Base-by-base conservation (phyloP, 148 eudicot genomes). In the Rhododendron ovatum region DNA sequence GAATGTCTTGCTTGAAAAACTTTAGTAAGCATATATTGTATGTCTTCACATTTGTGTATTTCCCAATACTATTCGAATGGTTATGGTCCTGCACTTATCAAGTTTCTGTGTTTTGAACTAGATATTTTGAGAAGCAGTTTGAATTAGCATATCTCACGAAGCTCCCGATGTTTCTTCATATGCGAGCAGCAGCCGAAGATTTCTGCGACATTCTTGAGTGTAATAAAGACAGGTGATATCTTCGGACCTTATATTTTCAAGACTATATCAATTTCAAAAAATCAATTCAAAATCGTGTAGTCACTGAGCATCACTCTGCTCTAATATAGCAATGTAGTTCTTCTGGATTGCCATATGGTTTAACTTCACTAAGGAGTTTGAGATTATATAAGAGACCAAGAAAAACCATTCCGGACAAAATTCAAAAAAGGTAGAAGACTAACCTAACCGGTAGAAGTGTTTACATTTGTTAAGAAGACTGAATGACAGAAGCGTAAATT, bases 111-210 rank as follows among this genome's bases (percentile, higher is more conserved):
- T 67, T 43, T 39, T 77, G 43, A 80, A 59, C 35, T 82, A 96
- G 99, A 91, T 96, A 96, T 87, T 96, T 96, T 89, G 93, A 93
- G 83, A 96, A 92, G 95, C 99, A 96, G 87, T 96, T 95, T 92
- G 96, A 96, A 85, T 90, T 96, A 86, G 99, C 99, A 76, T 74
- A 92, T 89, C 83, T 87, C 47, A 88, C 87, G 92, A 97, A 94
- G 94, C 91, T 97, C 87, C 99, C 99, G 20, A 97, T 97, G 99
- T 97, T 97, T 92, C 91, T 97, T 81, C 99, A 97, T 87, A 97
- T 97, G 99, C 93, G 99, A 83, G 99, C 93, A 85, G 99, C 99
- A 81, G 96, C 98, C 41, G 91, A 92, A 80, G 99, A 97, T 93
- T 97, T 97, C 90, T 93, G 98, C 86, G 88, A 91, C 86, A 94